Base-by-base conservation (phyloP, 2,329 filamentous ascomycete species). In the Ceratocystis ficicola region DNA sequence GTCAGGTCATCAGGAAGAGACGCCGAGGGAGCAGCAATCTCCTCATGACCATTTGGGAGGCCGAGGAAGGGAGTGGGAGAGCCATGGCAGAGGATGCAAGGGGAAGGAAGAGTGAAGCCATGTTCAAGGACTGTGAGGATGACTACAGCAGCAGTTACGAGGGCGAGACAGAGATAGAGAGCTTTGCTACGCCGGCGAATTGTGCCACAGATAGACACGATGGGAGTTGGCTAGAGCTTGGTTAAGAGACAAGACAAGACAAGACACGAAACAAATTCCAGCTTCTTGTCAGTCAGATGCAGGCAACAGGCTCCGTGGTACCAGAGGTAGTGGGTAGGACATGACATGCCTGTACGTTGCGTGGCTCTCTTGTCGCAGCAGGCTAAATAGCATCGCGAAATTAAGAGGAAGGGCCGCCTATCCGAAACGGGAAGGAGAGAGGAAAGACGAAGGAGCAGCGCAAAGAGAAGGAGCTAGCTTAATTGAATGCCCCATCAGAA, bases 1-100 rank as follows among this genome's bases (percentile, higher is more conserved):
- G 55, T 7, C 28, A 59, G 30, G 55, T n/a, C 7, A 59, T 59
- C 25, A 22, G 55, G 7, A 6, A 28, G 12, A 59, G 55, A 20
- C 55, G 55, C 8, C 55, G 55, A 4, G 55, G 28, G 6, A 59
- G 55, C 55, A 20, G 55, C 30, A 36, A 59, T 20, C 30, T 44
- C 7, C 59, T 62, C 5, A 44, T 44, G 32, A 62, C 59, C 10
- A 62, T 62, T 41, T 62, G 59, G 59, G 59, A 62, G 41, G 32
- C 25, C 5, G 36, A 62, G 59, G 59, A 62, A n/a, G 28, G 60
- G 30, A 8, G 17, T 15, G 22, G 36, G 2, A 22, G 41, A 20
- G 32, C 1, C 5, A 62, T 22, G 60, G 28, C 6, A 22, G 12
- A 15, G 8, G 17, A 50, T 17, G 60, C 15, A 15, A 2, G 25